Base-by-base conservation (phyloP, 2,329 filamentous ascomycete species). In the Aspergillus aculeatus region DNA sequence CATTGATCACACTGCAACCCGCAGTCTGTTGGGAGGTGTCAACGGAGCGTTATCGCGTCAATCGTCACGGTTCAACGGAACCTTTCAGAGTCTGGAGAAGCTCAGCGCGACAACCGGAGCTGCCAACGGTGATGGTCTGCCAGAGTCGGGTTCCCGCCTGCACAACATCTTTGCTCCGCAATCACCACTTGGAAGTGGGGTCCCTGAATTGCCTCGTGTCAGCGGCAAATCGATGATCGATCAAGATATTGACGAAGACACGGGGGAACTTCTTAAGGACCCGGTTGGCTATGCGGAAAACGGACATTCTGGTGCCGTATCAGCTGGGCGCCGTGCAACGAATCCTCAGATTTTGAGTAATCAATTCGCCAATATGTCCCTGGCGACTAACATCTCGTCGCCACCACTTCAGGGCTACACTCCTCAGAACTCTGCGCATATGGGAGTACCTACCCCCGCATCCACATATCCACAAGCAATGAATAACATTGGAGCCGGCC, bases 271-370 rank as follows among this genome's bases (percentile, higher is more conserved):
- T 38, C 79, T 88, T 56, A 86, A 86, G 60, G 85, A 89, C 68
- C 84, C 86, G 1, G 78, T 87, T 58, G 85, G 83, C 10, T 88
- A 86, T 67, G 91, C 90, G 10, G 89, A 93, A 68, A 91, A 87
- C 68, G 88, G 87, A 2, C 80, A 84, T 57, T 77, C 79, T 14
- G 69, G 69, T 47, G 75, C 74, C 54, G 67, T 70, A 47, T 69
- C 68, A 12, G 69, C 69, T 50, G 78, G 83, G 61, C 87, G 91
- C 56, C 86, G 88, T 64, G 84, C 86, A 44, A 92, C 89, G 1
- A 90, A 87, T 56, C 87, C 90, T 26, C 86, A 90, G 61, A 79
- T 93, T 44, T 88, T 89, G 7, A 84, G 90, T 26, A 80, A 82
- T 62, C 87, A 86, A 35, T 88, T 96, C 78, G 82, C 82, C 38